Percentiles rank a stretch among this genome's conserved stretches.
These are phyloP conservation scores for Exophiala oligosperma DNA, from an alignment of 2,329 filamentous ascomycete species.

Conservation along the genomic window DNA sequence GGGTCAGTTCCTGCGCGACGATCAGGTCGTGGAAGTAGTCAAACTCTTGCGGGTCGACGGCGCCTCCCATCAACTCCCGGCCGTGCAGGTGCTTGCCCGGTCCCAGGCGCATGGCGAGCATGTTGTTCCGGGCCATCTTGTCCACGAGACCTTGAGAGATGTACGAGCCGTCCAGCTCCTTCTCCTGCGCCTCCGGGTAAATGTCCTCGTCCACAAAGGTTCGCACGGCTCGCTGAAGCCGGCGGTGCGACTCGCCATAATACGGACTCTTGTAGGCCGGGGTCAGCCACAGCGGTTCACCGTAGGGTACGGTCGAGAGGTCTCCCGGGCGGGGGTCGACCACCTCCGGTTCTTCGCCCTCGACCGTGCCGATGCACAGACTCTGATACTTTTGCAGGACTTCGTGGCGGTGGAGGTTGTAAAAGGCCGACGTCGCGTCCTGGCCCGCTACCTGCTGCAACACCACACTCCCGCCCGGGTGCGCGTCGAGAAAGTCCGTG, in stretches of 20 bases:
- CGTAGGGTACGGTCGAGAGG: constrained; percentile 76
- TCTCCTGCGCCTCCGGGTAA: constrained; percentile 63
- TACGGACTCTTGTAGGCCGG: constrained; percentile 74
- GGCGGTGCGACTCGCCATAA: constrained; percentile 64
- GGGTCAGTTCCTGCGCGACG: constrained; percentile 68
- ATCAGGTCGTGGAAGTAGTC: constrained; percentile 73
- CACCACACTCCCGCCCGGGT: constrained; percentile 51
- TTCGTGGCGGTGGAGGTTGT: constrained; percentile 89
- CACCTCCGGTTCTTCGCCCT: constrained; percentile 73
- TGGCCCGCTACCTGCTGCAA: constrained; percentile 43
- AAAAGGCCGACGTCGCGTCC: constrained; percentile 51
- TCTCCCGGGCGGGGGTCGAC: constrained; percentile 69
- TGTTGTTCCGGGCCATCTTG: constrained; percentile 64
- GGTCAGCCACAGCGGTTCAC: constrained; percentile 79
- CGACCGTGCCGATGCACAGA: constrained; percentile 73
- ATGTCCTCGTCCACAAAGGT: constrained; percentile 66
- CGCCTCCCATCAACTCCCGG: constrained; percentile 61
- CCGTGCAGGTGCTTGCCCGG: constrained; percentile 67
- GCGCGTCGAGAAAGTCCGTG: constrained; percentile 58
- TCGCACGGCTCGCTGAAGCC: constrained; percentile 67
- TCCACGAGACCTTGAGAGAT: constrained; percentile 64
- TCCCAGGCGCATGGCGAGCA: constrained; percentile 68
- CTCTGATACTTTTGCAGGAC: constrained; percentile 77
- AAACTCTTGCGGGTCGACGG: constrained; percentile 69
- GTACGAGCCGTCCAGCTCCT: constrained; percentile 67